Evolutionary conservation across 2,329 filamentous ascomycete species (phyloP).

Genomic region (Cordyceps tenuipes): DNA sequence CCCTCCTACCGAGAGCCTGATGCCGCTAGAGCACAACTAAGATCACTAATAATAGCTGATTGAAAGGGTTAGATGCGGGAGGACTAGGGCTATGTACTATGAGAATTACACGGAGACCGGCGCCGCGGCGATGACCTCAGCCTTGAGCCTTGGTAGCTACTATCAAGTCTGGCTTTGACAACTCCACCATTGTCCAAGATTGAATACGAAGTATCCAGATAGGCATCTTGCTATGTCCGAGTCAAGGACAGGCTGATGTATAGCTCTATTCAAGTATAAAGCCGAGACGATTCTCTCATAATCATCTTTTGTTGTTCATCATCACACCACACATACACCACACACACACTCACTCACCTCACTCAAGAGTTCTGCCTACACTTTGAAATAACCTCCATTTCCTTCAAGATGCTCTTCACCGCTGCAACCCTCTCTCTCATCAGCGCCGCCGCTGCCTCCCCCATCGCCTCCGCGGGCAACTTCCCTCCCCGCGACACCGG

Average conservation of each 20-base stretch:
- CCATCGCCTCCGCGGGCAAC: background rate
- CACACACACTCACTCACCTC: background rate
- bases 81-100: background rate
- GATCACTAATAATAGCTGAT: background rate
- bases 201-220: background rate
- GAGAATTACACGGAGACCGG: background rate
- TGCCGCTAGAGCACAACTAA: background rate
- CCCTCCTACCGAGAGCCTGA: background rate
- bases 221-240: background rate
- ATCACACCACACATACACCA: background rate
- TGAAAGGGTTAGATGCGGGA: background rate
- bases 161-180: too few species aligned
- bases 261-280: background rate
- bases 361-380: slow-evolving; percentile 22
- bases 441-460: slow-evolving; percentile 2
- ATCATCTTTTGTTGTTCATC: background rate
- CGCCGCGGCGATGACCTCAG: background rate
- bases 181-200: background rate
- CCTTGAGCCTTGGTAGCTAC: background rate
- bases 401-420: slow-evolving; percentile 36
- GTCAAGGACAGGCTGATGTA: background rate
- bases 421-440: slow-evolving; percentile 13
- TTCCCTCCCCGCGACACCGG: background rate
- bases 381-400: slow-evolving; percentile 23
- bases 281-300: background rate